A percentile compares a stretch with the other conserved stretches of the same genome.
Evolutionary conservation across 495 filamentous ascomycete genomes (phyloP).

Genomic region (Neurospora sp.): DNA sequence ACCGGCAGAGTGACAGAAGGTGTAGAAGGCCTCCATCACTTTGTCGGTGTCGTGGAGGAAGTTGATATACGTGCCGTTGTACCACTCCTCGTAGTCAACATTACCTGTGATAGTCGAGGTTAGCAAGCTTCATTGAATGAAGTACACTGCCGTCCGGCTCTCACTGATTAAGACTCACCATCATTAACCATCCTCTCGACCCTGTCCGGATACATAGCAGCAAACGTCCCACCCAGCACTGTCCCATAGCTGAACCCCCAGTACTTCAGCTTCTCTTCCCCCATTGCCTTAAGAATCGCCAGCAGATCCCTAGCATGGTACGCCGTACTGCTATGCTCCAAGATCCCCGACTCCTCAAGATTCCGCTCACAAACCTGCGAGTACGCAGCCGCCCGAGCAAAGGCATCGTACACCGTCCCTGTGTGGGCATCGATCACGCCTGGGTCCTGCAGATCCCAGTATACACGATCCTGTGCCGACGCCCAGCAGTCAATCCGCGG

Average conservation of each 20-base stretch:
- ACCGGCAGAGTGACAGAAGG: slow-evolving; percentile 42
- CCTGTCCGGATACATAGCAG: slow-evolving; percentile 38
- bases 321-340: slow-evolving; percentile 28
- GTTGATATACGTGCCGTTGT: slow-evolving; percentile 33
- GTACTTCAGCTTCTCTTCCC: slow-evolving; percentile 36
- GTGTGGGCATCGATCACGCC: slow-evolving; percentile 32
- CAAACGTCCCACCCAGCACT: slow-evolving; percentile 41
- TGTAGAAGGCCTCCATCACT: slow-evolving; percentile 44
- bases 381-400: slow-evolving; percentile 26
- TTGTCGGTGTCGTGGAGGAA: slow-evolving; percentile 44
- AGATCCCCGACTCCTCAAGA: slow-evolving; percentile 13
- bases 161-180: slow-evolving; percentile 20
- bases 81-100: slow-evolving; percentile 40
- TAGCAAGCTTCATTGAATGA: slow-evolving; percentile 5
- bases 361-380: slow-evolving; percentile 26
- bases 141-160: background rate
- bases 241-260: slow-evolving; percentile 49
- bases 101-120: slow-evolving; percentile 18
- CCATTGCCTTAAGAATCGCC: slow-evolving; percentile 27
- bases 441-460: slow-evolving; percentile 29
- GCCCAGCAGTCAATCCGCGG: slow-evolving; percentile 37
- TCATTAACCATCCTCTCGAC: slow-evolving; percentile 41
- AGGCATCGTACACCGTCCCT: slow-evolving; percentile 30
- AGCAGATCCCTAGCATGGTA: slow-evolving; percentile 35
- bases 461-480: slow-evolving; percentile 18